Evolutionary conservation across 805 yeast genomes (phyloP).

Genomic region (Suhomyces tanzawaensis): DNA sequence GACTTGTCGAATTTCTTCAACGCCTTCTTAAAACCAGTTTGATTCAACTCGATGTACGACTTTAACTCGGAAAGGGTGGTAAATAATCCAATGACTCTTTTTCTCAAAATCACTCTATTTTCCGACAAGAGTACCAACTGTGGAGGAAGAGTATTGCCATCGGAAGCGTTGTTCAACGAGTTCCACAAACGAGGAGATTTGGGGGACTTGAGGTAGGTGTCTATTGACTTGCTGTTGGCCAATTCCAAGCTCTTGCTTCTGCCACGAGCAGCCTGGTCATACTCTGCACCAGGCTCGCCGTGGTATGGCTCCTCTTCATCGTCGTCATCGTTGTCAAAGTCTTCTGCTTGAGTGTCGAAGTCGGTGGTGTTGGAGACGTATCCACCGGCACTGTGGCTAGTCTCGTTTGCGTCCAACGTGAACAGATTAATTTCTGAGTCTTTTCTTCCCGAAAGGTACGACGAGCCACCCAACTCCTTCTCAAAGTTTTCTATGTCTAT

Average conservation of each 20-base stretch:
- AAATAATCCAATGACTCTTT: conserved; percentile 43
- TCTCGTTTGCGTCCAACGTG: conserved; percentile 1
- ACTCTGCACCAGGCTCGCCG: conserved; percentile 4
- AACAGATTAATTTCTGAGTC: conserved; percentile 6
- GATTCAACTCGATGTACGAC: conserved; percentile 50
- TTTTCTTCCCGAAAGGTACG: conserved; percentile 7
- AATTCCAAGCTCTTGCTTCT: conserved; percentile 5
- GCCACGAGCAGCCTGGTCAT: conserved; percentile 13
- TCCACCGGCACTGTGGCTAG: neutral
- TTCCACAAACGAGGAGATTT: conserved; percentile 34
- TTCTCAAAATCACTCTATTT: conserved; percentile 45
- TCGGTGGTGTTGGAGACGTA: conserved; percentile 24
- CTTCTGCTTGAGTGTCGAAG: conserved; percentile 36
- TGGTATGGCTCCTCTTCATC: conserved; percentile 30
- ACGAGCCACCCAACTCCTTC: conserved; percentile 22
- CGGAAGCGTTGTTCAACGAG: conserved; percentile 19
- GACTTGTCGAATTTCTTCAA: conserved; percentile 54
- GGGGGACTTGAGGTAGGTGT: conserved; percentile 36
- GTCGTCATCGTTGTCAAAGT: conserved; percentile 29
- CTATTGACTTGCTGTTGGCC: conserved; percentile 23
- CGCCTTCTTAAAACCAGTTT: conserved; percentile 53
- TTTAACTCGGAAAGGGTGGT: conserved; percentile 49
- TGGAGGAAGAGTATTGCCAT: conserved; percentile 25
- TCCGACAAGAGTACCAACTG: conserved; percentile 44
- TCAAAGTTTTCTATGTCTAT: conserved; percentile 67